These are phyloP conservation scores for Meira nashicola DNA, from an alignment of 1,284 basidiomycete species.

Conservation along the genomic window DNA sequence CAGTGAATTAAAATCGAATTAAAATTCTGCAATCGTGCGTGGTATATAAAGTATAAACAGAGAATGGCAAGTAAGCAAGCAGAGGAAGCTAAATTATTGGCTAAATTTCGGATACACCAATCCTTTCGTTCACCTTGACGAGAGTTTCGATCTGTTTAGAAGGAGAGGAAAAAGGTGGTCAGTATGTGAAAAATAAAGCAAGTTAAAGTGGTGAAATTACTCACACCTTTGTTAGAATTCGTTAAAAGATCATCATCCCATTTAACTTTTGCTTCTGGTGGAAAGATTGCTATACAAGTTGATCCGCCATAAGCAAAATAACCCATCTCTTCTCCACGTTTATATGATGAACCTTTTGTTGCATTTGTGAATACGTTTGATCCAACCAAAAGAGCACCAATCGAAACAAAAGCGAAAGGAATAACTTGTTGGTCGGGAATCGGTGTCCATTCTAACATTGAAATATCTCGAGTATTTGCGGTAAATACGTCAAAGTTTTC, in stretches of 20 bases:
- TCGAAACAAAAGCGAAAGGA: conserved; percentile 17
- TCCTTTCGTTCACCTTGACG: conserved; percentile 20
- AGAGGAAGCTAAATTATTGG: neutral
- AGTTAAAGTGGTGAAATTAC: neutral
- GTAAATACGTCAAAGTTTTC: conserved; percentile 46
- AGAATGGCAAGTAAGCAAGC: neutral
- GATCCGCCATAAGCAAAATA: conserved; percentile 21
- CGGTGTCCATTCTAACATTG: conserved; percentile 32
- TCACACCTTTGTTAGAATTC: conserved; percentile 13
- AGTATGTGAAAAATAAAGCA: neutral
- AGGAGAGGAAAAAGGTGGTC: neutral
- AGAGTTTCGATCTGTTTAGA: conserved; percentile 18
- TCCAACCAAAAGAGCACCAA: conserved; percentile 26
- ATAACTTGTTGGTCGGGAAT: neutral
- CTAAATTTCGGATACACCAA: conserved; percentile 11
- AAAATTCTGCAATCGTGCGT: neutral
- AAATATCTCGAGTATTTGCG: conserved; percentile 32
- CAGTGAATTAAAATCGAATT: too few species aligned
- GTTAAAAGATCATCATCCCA: conserved; percentile 21
- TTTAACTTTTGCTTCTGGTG: conserved; percentile 19
- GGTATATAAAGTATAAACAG: neutral
- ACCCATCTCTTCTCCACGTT: conserved; percentile 20
- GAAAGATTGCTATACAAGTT: conserved; percentile 19
- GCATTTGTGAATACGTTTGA: conserved; percentile 17
- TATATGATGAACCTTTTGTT: conserved; percentile 1